Evolutionary conservation across 306 rosid genomes (phyloP).

Genomic region (Cicer bijugum): DNA sequence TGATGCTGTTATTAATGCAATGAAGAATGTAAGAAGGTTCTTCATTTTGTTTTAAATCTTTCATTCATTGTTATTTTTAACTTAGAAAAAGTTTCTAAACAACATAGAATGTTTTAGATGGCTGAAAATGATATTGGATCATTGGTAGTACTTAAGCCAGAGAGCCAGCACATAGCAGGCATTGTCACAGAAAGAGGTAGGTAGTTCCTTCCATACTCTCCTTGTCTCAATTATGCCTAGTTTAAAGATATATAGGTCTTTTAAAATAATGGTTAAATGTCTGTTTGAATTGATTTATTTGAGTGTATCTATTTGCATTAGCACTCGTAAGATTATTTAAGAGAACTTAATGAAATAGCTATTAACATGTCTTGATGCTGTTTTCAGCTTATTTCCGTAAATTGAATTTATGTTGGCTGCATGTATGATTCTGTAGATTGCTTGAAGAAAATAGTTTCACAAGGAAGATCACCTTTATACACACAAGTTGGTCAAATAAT

Average conservation of each 20-base stretch:
- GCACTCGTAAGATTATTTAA: too few species aligned
- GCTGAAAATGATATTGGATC: slow-evolving; percentile 77
- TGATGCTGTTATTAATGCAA: slow-evolving; percentile 68
- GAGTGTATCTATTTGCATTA: too few species aligned
- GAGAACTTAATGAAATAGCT: too few species aligned
- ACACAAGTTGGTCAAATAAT: slow-evolving; percentile 79
- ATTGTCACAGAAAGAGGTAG: slow-evolving; percentile 93
- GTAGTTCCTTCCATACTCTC: background rate
- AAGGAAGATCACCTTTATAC: slow-evolving; percentile 74
- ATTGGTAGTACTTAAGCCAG: slow-evolving; percentile 78
- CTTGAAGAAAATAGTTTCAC: slow-evolving; percentile 69
- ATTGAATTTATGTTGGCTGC: slow-evolving; percentile 22
- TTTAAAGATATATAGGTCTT: background rate
- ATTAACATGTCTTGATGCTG: too few species aligned
- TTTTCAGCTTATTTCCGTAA: background rate
- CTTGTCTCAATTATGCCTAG: background rate
- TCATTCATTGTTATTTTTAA: background rate
- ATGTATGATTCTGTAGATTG: slow-evolving; percentile 59
- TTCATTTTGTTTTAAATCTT: slow-evolving; percentile 20
- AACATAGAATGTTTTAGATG: slow-evolving; percentile 63
- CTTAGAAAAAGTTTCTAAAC: slow-evolving; percentile 1
- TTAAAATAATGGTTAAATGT: background rate
- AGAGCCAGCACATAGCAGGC: slow-evolving; percentile 69
- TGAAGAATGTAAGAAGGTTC: slow-evolving; percentile 59
- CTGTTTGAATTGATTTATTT: too few species aligned